Conservation (phyloP, 208 protist genomes). For the Crithidia acanthocephali region DNA sequence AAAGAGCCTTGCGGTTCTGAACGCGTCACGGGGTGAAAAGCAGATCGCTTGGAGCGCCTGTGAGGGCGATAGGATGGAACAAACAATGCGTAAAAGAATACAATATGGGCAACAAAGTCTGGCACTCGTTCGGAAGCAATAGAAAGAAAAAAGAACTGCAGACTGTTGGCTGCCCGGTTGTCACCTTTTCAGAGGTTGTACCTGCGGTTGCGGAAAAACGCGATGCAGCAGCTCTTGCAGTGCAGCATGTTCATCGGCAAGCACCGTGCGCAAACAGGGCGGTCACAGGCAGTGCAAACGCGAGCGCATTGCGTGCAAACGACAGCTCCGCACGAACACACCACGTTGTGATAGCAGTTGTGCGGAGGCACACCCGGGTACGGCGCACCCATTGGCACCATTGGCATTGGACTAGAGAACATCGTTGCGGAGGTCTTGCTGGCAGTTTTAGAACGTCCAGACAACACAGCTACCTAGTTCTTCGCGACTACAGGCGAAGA, state of each 20-base stretch:
- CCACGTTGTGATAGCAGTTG: constrained; percentile 42
- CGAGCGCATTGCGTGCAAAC: constrained; percentile 65
- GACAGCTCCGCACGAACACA: constrained; percentile 58
- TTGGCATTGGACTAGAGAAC: constrained; percentile 15
- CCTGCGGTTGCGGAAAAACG: constrained; percentile 60
- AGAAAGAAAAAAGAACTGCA: no score
- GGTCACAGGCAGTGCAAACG: constrained; percentile 73
- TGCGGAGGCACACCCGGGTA: constrained; percentile 34
- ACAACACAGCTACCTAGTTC: neutral
- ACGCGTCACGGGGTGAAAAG: no score
- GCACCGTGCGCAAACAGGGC: constrained; percentile 61
- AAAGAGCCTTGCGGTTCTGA: no score
- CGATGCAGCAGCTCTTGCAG: constrained; percentile 73
- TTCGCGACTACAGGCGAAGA: neutral
- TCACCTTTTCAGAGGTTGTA: constrained; percentile 65
- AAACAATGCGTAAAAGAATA: no score
- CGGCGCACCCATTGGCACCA: constrained; percentile 9
- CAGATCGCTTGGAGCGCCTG: no score
- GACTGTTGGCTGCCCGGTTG: no score
- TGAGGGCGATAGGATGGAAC: no score
- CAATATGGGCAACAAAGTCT: no score
- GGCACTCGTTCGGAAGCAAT: no score
- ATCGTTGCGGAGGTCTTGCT: neutral
- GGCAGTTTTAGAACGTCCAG: neutral
- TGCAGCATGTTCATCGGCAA: constrained; percentile 65